Conservation (phyloP, 306 rosid genomes). For the Cajanus cajan region DNA sequence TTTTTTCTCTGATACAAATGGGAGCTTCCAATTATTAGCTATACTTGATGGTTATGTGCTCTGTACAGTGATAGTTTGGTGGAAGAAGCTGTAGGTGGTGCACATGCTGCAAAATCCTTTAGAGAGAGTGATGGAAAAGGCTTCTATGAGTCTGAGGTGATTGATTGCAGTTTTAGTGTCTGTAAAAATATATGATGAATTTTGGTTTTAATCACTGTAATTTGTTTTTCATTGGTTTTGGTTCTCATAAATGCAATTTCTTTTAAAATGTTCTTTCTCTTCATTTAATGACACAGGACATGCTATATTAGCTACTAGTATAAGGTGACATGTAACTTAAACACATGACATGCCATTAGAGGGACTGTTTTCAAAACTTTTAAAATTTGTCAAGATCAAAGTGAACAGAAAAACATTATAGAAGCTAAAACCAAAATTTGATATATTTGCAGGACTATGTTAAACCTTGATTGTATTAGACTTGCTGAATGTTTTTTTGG, state of each 20-base stretch:
- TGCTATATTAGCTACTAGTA: background rate
- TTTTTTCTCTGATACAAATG: background rate
- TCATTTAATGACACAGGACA: background rate
- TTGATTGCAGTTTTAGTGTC: background rate
- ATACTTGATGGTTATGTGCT: conserved; percentile 33
- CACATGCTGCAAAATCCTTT: conserved; percentile 53
- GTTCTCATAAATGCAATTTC: background rate
- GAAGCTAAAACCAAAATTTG: background rate
- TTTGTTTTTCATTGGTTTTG: background rate
- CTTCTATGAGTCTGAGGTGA: conserved; percentile 71
- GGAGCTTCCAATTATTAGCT: conserved; percentile 16
- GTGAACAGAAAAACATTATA: background rate
- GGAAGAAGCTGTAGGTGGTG: conserved; percentile 81
- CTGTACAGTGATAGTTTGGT: conserved; percentile 70
- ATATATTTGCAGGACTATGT: background rate
- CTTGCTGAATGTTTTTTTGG: conserved; percentile 13
- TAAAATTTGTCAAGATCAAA: background rate
- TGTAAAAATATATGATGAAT: background rate
- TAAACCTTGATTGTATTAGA: background rate
- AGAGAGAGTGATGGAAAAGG: conserved; percentile 59
- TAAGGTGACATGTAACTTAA: background rate
- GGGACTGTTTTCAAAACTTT: no score
- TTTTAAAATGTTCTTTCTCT: background rate
- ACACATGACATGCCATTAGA: background rate
- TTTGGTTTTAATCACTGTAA: background rate